Base-by-base conservation (phyloP, 805 yeast genomes). In the Lachancea mirantina region DNA sequence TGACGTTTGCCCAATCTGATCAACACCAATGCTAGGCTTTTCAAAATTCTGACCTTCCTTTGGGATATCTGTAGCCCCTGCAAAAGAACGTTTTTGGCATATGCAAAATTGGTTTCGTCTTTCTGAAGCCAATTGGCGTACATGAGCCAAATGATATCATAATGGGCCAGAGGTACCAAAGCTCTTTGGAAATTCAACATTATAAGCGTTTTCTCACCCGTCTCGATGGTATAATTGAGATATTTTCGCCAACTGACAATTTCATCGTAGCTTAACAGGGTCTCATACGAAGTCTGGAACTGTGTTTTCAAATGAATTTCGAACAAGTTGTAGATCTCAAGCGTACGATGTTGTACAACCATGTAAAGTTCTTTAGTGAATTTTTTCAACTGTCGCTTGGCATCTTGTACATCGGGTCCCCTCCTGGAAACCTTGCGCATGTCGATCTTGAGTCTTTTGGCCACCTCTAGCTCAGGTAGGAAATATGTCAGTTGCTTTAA, bases 401-500 rank as follows among this genome's bases (percentile, higher is more conserved):
- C 47, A 13, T 56, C 60, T 5, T 40, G 34, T 7, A 75, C 47
- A 3, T 62, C 39, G 8, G 56, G 48, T 36, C 62, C 62, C 23
- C 42, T 44, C 36, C 62, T 49, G 4, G 52, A 50, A 9, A 34
- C 30, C 25, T 31, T 40, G 14, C 43, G 24, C 3, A 42, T 24
- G 23, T 50, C 46, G 4, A 52, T 39, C 26, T 52, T 49, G 20
- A 54, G 30, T 36, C 45, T 47, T 13, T 43, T 45, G 19, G 27
- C 14, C 19, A 53, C 33, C n/a, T 50, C 60, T 4, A 41, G 46
- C 20, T 47, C 38, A 2, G 53, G 38, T 3, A 42, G 52, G 30
- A 55, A 43, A 10, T 36, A 30, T 10, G 33, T 35, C 15, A 58
- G 27, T 27, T 56, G 50, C 17, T 40, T 38, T 8, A 57, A 11